Evolutionary conservation across 768 basidiomycete species (phyloP), one percentile per base, ranked within the genome.

Genomic region (Suillus alpinus): DNA sequence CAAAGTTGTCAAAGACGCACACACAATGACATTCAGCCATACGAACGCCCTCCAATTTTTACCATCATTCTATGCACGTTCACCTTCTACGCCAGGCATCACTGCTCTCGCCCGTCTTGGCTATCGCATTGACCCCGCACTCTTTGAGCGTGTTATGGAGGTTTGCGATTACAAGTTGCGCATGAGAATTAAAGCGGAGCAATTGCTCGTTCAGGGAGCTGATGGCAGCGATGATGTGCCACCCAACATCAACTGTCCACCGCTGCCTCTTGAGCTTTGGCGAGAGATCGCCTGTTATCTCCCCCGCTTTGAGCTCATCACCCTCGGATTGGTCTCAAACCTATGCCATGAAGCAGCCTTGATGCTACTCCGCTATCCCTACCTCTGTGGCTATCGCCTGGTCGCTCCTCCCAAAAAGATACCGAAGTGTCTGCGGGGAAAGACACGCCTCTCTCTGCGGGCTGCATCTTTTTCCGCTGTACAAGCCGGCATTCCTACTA

Each of bases 31-130:
- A 12, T 60, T 62, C 23, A 32, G 23, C 13, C 36, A 56, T 37
- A 67, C 61, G n/a, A 29, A 61, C 1, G 58, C 60, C 13, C 36
- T 70, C 53, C 66, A 67, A 40, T 70, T 70, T 59, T 47, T 70
- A 6, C 69, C 67, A 6, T 62, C 61, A 8, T 61, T 57, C 29
- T 53, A 61, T 47, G 53, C 66, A 7, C 39, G 20, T 7, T 62
- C 58, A 12, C 63, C 64, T 32, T 64, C 57, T 49, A 51, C 57
- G 29, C 41, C 14, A 20, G 57, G 57, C 44, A 58, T 58, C 47
- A 58, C 57, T 29, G 57, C 57, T 31, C 57, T 58, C 8, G 43
- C 57, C 23, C 57, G 57, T 18, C 36, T 58, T 23, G 57, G 41
- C 8, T 18, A 46, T 20, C 57, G 46, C 4, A 4, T 18, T 16